Conservation (phyloP, 768 basidiomycete species). For the Kwoniella sp. region DNA sequence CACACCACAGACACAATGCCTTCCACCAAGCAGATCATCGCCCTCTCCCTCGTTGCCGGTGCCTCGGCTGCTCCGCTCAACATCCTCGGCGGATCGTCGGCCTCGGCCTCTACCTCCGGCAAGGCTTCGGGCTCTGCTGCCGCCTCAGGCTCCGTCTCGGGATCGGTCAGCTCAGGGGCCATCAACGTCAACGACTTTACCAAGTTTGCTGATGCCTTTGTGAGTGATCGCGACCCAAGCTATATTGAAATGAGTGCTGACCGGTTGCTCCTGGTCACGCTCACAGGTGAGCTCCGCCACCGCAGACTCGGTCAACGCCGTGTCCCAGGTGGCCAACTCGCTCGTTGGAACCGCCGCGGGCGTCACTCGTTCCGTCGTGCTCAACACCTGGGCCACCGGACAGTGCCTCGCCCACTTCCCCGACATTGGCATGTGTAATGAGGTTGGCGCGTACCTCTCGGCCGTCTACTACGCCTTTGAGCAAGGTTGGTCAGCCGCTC, state of each 20-base stretch:
- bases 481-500: slow-evolving; percentile 19
- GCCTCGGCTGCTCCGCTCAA: slow-evolving; percentile 11
- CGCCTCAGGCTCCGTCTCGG: too few relatives aligned
- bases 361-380: slow-evolving; percentile 8
- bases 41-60: slow-evolving; percentile 17
- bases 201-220: slow-evolving; percentile 15
- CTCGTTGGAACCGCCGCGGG: slow-evolving; percentile 6
- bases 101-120: slow-evolving; percentile 1
- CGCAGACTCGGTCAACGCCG: slow-evolving; percentile 11
- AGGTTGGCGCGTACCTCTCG: slow-evolving; percentile 20
- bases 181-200: slow-evolving; percentile 10
- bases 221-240: slow-evolving; percentile 1
- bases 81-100: slow-evolving; percentile 7
- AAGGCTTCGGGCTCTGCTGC: slow-evolving; percentile 2
- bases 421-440: slow-evolving; percentile 15
- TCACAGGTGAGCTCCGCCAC: slow-evolving; percentile 12
- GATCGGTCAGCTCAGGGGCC: slow-evolving; percentile 1
- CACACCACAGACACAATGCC: slow-evolving; percentile 11
- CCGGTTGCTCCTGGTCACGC: too few relatives aligned
- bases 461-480: slow-evolving; percentile 20
- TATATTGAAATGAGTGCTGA: too few relatives aligned
- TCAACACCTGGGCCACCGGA: slow-evolving; percentile 16
- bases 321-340: slow-evolving; percentile 2
- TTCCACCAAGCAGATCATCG: slow-evolving; percentile 11
- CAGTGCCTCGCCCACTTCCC: slow-evolving; percentile 9